These are phyloP conservation scores for Hymenoscyphus repandus DNA, from an alignment of 2,329 filamentous ascomycete genomes.

Conservation along the genomic window DNA sequence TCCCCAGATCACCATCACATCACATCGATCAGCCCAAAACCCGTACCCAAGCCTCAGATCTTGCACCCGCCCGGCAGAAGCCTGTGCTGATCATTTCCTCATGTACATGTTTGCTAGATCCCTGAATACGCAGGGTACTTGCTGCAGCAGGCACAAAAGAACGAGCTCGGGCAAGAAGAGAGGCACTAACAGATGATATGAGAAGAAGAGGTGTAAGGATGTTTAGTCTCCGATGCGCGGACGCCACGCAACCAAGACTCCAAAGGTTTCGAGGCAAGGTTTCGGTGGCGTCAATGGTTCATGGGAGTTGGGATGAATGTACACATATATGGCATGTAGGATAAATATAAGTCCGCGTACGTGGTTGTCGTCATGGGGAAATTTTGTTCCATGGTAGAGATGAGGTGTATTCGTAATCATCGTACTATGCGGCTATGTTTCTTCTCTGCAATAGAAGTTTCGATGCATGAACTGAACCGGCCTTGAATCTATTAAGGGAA, in stretches of 20 bases:
- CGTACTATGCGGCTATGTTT: neutral
- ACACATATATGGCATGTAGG: neutral
- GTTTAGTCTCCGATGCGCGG: neutral
- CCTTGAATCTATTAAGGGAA: neutral
- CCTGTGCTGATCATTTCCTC: neutral
- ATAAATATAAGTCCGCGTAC: neutral
- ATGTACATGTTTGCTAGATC: neutral
- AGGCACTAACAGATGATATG: neutral
- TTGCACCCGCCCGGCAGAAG: neutral
- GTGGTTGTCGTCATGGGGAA: neutral
- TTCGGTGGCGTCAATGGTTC: neutral
- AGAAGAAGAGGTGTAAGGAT: neutral
- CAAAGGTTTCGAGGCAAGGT: neutral
- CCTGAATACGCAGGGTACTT: neutral
- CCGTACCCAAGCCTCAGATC: neutral
- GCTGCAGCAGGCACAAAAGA: neutral
- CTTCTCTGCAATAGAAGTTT: neutral
- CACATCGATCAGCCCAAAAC: conserved; percentile 1
- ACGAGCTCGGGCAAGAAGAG: neutral
- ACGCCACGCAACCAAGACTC: neutral
- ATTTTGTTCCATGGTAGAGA: neutral
- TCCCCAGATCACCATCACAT: neutral
- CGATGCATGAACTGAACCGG: neutral
- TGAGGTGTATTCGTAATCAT: neutral
- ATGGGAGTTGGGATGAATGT: neutral